phyloP scores from a whole-genome alignment of 225 moss, liverwort and hornwort species.

The Physcomitrellopsis africana region DNA sequence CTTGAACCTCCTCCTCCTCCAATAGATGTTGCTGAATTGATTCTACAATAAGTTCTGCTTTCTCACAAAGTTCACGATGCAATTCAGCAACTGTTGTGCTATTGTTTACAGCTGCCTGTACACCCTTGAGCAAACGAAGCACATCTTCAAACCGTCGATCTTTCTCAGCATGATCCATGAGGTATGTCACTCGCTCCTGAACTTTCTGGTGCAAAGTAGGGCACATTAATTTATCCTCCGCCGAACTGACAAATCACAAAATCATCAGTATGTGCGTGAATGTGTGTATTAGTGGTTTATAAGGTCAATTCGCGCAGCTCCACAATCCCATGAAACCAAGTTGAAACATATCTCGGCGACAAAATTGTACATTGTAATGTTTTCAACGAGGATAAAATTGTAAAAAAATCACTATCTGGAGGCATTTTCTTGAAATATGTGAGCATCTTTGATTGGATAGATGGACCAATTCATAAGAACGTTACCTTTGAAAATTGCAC shows the following conservation, averaged over 20 bases:
- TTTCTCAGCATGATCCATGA: slow-evolving; percentile 75
- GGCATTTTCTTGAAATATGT: neutral
- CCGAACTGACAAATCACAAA: slow-evolving; percentile 63
- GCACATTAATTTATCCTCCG: slow-evolving; percentile 88
- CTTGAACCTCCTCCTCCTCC: slow-evolving; percentile 83
- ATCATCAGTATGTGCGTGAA: slow-evolving; percentile 21
- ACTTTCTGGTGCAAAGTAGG: slow-evolving; percentile 81
- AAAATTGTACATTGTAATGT: neutral
- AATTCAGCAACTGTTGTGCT: slow-evolving; percentile 66
- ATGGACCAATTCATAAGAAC: slow-evolving; percentile 15
- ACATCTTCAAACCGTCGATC: slow-evolving; percentile 91
- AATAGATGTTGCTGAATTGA: slow-evolving; percentile 88
- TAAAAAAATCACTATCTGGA: neutral
- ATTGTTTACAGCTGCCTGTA: slow-evolving; percentile 70
- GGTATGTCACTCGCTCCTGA: slow-evolving; percentile 68
- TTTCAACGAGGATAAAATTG: neutral
- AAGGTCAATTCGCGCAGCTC: slow-evolving; percentile 8
- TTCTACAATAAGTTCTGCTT: slow-evolving; percentile 91
- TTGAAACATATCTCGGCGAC: neutral
- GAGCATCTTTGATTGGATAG: neutral
- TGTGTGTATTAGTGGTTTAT: neutral
- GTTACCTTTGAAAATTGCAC: slow-evolving; percentile 87
- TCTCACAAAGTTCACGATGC: slow-evolving; percentile 71
- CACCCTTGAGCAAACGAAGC: slow-evolving; percentile 73
- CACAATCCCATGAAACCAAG: slow-evolving; percentile 14